Base-by-base conservation (phyloP, 139 green algal species). In the Picochlorum costavermella region DNA sequence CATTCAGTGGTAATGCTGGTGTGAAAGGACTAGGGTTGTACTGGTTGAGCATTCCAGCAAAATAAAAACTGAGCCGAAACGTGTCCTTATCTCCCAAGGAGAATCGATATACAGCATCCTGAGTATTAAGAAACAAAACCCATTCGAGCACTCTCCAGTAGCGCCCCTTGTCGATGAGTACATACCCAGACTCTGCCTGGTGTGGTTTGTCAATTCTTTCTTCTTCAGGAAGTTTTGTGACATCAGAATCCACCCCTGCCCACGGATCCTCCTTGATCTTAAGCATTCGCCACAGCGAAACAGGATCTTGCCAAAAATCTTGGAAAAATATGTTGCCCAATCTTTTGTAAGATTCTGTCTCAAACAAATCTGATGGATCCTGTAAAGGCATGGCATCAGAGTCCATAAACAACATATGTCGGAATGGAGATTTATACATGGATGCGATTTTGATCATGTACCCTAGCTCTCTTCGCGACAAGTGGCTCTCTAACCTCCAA, bases 21-120 rank as follows among this genome's bases (percentile, higher is more conserved):
- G 46, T 20, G 16, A 53, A 53, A 26, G 46, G 46, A 1, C 46
- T 53, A 53, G 10, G 5, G 20, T 30, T 17, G 23, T 33, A 59
- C 5, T 23, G 17, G n/a, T 55, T 11, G 17, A 23, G 13, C 23
- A 64, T 64, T 23, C 67, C 60, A 11, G 72, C 72, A 51, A 78
- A 48, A 33, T 69, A 17, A 58, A 78, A 78, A n/a, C 65, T 60
- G 16, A 73, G 23, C 25, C 60, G 36, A 60, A 65, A 78, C 28
- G 66, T 75, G 44, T 78, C 72, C 60, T 78, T 78, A 46, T 78
- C 72, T 2, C 72, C 72, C 10, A 63, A 60, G 46, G 61, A 57
- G 14, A 36, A 46, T 10, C 44, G 14, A 31, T 65, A 78, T 3
- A 65, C 28, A n/a, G 60, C 46, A 1, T 44, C 20, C 14, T 75